These are phyloP conservation scores for Margaritispora aquatica DNA, from an alignment of 495 filamentous ascomycete species.

Conservation along the genomic window DNA sequence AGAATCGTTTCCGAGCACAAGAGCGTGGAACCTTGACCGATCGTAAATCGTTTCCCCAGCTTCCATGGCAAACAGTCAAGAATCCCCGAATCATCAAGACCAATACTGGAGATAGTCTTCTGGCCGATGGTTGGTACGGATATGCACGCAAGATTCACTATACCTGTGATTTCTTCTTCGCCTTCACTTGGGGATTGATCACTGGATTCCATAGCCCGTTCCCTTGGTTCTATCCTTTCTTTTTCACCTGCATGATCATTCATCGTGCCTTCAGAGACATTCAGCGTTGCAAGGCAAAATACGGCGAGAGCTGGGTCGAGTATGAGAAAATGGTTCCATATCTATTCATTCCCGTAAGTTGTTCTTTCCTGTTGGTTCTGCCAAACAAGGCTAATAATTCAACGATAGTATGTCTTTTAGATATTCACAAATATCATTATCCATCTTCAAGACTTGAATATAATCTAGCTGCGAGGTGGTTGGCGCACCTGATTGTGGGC, in stretches of 20 bases:
- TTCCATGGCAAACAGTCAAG: slow-evolving; percentile 81
- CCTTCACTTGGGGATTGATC: slow-evolving; percentile 52
- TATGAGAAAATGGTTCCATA: slow-evolving; percentile 87
- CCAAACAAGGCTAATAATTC: background rate
- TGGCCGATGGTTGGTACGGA: slow-evolving; percentile 91
- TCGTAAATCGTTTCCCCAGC: slow-evolving; percentile 85
- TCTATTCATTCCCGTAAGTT: slow-evolving; percentile 91
- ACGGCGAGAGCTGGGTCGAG: slow-evolving; percentile 87
- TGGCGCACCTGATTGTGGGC: background rate
- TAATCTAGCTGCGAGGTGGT: background rate
- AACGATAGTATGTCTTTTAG: background rate
- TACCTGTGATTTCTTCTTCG: slow-evolving; percentile 82
- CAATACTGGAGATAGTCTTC: slow-evolving; percentile 68
- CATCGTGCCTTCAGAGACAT: slow-evolving; percentile 87
- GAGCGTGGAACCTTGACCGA: slow-evolving; percentile 67
- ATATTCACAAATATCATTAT: background rate
- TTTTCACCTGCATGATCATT: slow-evolving; percentile 86
- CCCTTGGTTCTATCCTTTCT: slow-evolving; percentile 95
- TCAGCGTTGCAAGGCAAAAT: slow-evolving; percentile 75
- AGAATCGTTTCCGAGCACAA: slow-evolving; percentile 84
- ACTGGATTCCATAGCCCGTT: slow-evolving; percentile 69
- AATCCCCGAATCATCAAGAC: slow-evolving; percentile 87
- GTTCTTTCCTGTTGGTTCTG: background rate
- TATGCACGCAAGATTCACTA: slow-evolving; percentile 95
- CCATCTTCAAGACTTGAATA: background rate